Base-by-base conservation (phyloP, 2,329 filamentous ascomycete genomes). In the Sarocladiaceae sp. region DNA sequence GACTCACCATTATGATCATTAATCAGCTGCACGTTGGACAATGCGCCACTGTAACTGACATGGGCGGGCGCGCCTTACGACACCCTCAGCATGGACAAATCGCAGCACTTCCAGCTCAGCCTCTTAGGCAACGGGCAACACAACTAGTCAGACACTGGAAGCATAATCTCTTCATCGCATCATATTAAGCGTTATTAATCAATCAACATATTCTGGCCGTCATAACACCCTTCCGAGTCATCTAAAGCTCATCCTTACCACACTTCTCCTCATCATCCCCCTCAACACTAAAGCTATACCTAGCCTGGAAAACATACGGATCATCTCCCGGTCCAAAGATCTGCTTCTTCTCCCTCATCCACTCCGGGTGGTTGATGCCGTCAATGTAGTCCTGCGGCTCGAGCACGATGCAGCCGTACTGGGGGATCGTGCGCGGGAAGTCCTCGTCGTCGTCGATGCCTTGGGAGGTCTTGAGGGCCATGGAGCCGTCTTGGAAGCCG, bases 351-450 rank as follows among this genome's bases (percentile, higher is more conserved):
- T 75, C 70, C 52, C 92, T 81, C 54, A 83, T 83, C 93, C 93
- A 97, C 68, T 90, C 82, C 0, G 92, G 92, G 60, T 95, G 82
- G 71, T 96, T 97, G 71, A 97, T 94, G 23, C 79, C 91, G 65
- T 96, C 92, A 63, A 97, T 96, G 82, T 84, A 97, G 67, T 94
- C 91, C 76, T 97, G 83, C 12, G 94, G 89, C 73, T 97, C 93
- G 68, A 97, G 80, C 47, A 96, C 93, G 23, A 96, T 64, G 68
- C 93, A 97, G 28, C 90, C 91, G 64, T 91, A 90, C 73, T 92
- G 66, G 52, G 82, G 78, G 23, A 90, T 86, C 7, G 79, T 80
- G 33, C 84, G 75, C 3, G 82, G 79, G 59, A 84, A 80, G 28
- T 72, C 69, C 2, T 69, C 56, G 55, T 79, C 57, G 55, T 78